Evolutionary conservation across 352 stramenopile genomes (phyloP).

Genomic region (Pythium volutum): DNA sequence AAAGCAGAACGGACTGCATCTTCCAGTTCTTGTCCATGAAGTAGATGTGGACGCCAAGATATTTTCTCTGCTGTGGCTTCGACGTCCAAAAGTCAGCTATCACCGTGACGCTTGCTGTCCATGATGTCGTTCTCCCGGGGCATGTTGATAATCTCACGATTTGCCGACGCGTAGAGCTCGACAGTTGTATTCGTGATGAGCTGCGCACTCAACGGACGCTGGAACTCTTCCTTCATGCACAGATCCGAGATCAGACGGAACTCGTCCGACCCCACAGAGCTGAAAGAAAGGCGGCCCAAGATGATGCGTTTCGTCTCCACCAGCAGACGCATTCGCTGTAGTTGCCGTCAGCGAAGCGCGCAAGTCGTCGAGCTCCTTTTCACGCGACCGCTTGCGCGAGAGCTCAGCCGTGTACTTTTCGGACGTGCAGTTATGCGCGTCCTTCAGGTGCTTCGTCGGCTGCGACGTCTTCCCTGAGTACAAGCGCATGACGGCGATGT

Average conservation of each 20-base stretch:
- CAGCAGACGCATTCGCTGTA: neutral
- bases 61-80: too few species aligned
- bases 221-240: neutral
- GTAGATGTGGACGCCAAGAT: too few species aligned
- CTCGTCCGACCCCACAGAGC: neutral
- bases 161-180: slow-evolving; percentile 15
- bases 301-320: slow-evolving; percentile 10
- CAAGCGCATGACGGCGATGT: neutral
- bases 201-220: neutral
- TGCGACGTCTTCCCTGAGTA: slow-evolving; percentile 14
- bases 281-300: neutral
- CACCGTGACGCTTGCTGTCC: too few species aligned
- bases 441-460: slow-evolving; percentile 12
- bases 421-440: neutral
- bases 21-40: too few species aligned
- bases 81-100: too few species aligned
- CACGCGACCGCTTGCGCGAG: neutral
- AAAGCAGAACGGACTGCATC: too few species aligned
- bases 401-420: neutral
- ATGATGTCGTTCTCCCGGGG: too few species aligned
- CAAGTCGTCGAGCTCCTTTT: slow-evolving; percentile 4
- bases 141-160: too few species aligned
- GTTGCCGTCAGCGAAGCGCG: neutral
- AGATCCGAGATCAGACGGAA: neutral
- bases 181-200: neutral